Base-by-base conservation (phyloP, 805 yeast species). In the Limtongozyma cylindracea region DNA sequence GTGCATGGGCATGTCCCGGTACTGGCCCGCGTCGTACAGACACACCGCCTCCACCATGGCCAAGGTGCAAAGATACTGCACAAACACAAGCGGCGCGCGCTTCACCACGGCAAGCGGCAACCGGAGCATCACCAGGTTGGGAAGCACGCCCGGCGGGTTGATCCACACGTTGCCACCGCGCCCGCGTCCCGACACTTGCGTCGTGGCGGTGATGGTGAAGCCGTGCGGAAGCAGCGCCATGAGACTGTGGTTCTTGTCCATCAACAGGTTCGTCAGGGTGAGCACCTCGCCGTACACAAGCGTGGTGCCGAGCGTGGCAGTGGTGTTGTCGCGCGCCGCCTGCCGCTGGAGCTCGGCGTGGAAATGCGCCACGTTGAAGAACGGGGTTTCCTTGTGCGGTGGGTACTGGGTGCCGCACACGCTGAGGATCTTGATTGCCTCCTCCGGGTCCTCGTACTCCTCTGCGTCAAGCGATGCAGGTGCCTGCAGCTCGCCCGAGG, bases 141-240 rank as follows among this genome's bases (percentile, higher is more conserved):
- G 92, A 41, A 78, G 45, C 2, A 80, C 91, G 8, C 99, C 99
- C 12, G 60, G 56, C 3, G 99, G 99, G 31, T 77, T 82, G 12
- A 88, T 70, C 98, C 98, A 88, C 2, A 66, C 68, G 31, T 88
- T 88, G 2, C 88, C 91, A 10, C 95, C 91, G 25, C 99, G 61
- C 3, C 99, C 99, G 21, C 84, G 55, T 1, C 98, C 99, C 0
- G 78, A 60, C 2, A 77, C 69, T 41, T 88, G 99, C 3, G 72
- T 61, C 2, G 82, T 68, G 1, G 91, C 94, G 3, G 67, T 56
- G 8, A 69, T 41, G 1, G 65, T 50, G 8, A 67, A 57, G 0
- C 93, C 93, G 13, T 65, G 53, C 1, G 93, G 93, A 13, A 74
- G 39, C 17, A 47, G 34, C 6, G 53, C 45, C 24, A 84, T 41